Evolutionary conservation across 768 basidiomycete species (phyloP).

Genomic region (Cystoderma amianthinum): DNA sequence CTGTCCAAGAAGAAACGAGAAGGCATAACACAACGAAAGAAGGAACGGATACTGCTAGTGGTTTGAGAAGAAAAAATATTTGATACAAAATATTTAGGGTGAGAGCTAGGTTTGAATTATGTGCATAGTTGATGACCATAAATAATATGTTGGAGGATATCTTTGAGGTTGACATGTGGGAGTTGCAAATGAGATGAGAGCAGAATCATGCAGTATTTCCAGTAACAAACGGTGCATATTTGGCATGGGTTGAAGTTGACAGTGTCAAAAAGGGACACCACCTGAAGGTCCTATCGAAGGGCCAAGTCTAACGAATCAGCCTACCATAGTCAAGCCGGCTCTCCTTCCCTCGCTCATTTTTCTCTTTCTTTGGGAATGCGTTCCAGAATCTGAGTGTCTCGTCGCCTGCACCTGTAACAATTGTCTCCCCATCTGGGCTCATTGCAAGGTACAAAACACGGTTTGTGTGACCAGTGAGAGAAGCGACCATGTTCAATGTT

Average conservation of each 20-base stretch:
- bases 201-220: neutral
- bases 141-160: neutral
- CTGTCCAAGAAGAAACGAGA: neutral
- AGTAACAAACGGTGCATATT: no score
- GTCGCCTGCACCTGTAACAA: constrained; percentile 96
- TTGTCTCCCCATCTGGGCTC: constrained; percentile 96
- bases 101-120: neutral
- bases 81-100: neutral
- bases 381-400: constrained; percentile 98
- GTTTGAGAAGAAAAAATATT: neutral
- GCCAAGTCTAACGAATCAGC: constrained; percentile 37
- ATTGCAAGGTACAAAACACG: constrained; percentile 96
- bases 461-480: constrained; percentile 89
- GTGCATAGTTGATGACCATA: neutral
- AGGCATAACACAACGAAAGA: neutral
- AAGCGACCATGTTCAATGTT: constrained; percentile 88
- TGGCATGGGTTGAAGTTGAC: no score
- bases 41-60: neutral
- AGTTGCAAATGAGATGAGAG: neutral
- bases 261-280: no score
- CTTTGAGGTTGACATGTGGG: neutral
- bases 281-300: neutral
- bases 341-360: constrained; percentile 27
- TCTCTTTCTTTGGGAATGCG: constrained; percentile 80
- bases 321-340: constrained; percentile 44